Evolutionary conservation across 2,329 filamentous ascomycete genomes (phyloP).

Genomic region (Ophiosphaerella herpotricha): DNA sequence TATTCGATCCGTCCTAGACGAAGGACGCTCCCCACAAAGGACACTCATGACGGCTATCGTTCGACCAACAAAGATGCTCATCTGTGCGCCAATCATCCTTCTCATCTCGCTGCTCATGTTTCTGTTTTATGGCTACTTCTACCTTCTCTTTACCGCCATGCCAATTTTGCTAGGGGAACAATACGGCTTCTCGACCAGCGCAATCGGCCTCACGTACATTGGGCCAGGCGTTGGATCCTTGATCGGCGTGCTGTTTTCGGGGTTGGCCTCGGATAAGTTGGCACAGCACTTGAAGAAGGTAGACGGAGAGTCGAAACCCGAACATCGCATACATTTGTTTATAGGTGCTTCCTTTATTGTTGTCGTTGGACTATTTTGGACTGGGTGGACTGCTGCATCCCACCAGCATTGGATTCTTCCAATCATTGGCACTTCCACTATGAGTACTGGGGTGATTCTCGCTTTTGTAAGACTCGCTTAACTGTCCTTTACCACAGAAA

Average conservation of each 20-base stretch:
- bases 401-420: conserved; percentile 59
- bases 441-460: conserved; percentile 15
- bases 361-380: conserved; percentile 47
- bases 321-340: conserved; percentile 5
- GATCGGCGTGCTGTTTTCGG: conserved; percentile 15
- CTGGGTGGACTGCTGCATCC: conserved; percentile 59
- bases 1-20: conserved; percentile 25
- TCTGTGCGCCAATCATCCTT: conserved; percentile 27
- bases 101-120: conserved; percentile 14
- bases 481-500: not conserved
- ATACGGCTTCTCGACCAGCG: conserved; percentile 12
- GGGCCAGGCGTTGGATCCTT: conserved; percentile 14
- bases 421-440: conserved; percentile 20
- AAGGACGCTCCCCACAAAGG: conserved; percentile 8
- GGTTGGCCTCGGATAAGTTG: not conserved
- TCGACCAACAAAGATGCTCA: conserved; percentile 30
- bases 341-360: not conserved
- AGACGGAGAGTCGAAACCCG: conserved; percentile 1
- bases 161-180: conserved; percentile 17
- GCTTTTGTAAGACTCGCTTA: not conserved
- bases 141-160: conserved; percentile 25
- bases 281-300: conserved; percentile 2
- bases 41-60: conserved; percentile 20
- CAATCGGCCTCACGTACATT: conserved; percentile 13
- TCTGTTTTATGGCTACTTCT: conserved; percentile 20